These are phyloP conservation scores for Pseudogymnoascus sp. DNA, from an alignment of 2,329 filamentous ascomycete genomes.

Conservation along the genomic window DNA sequence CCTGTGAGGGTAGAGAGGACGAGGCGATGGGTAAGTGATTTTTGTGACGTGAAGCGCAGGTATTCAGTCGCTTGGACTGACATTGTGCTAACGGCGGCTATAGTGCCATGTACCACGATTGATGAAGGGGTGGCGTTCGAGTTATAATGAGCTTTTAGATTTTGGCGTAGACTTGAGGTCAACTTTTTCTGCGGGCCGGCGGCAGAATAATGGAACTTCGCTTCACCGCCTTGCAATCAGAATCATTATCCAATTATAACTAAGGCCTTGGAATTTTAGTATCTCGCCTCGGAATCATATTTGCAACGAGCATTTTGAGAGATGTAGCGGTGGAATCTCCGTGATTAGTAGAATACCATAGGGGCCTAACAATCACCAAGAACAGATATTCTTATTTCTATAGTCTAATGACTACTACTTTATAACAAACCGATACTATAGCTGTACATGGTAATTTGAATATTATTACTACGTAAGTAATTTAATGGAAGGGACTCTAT, in stretches of 20 bases:
- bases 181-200: conserved; percentile 7
- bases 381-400: too few relatives aligned
- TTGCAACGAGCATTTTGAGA: not conserved
- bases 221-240: conserved; percentile 7
- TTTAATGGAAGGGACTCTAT: too few relatives aligned
- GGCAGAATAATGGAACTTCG: not conserved
- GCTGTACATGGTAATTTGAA: too few relatives aligned
- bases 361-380: too few relatives aligned
- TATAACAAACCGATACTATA: too few relatives aligned
- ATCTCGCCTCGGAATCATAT: not conserved
- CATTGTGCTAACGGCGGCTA: conserved; percentile 18
- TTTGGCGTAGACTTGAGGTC: not conserved
- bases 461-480: too few relatives aligned
- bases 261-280: not conserved
- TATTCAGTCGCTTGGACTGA: conserved; percentile 32
- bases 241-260: conserved; percentile 7
- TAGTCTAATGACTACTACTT: too few relatives aligned
- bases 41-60: conserved; percentile 76
- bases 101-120: conserved; percentile 4
- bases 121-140: not conserved
- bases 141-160: not conserved
- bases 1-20: conserved; percentile 88
- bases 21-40: conserved; percentile 73
- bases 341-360: too few relatives aligned
- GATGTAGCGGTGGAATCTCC: too few relatives aligned